Evolutionary conservation across 805 yeast species (phyloP), one percentile per base, ranked within the genome.

Genomic region (Candida piceae): DNA sequence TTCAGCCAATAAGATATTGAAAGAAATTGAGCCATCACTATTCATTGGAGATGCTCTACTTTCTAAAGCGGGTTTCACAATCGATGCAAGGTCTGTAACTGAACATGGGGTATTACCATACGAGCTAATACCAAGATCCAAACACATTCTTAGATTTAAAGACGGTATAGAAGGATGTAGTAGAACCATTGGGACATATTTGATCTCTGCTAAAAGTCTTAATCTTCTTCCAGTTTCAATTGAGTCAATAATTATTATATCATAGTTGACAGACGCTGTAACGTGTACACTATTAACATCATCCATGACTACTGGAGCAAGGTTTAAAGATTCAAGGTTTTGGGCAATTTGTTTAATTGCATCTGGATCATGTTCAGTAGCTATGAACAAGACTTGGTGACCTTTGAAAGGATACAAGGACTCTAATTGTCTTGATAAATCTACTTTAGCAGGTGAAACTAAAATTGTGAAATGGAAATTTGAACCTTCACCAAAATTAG

Each of bases 81-180:
- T 84, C 33, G 87, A 81, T 3, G 93, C 94, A 46, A 86, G 67
- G 52, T 87, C 95, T 34, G 81, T 75, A 9, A 80, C 74, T 0
- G 89, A 76, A 55, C 95, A 85, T 16, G 95, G 95, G 1, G 93
- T 83, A 56, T 84, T 86, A 31, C 95, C 95, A 55, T 84, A 85
- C 0, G 93, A 81, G 9, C 90, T 81, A 38, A 86, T 86, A 50
- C 95, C 95, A 44, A 86, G 66, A 55, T 87, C 95, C 27, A 86
- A 69, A 58, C 95, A 87, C 30, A 80, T 71, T 59, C 85, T 76
- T 79, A 86, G 80, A 51, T 82, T 84, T 50, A 85, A 73, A 32
- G 78, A 78, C 3, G 93, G 87, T 27, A 82, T 74, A 35, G 82
- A 76, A 29, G 84, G 87, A 48, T 80, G 86, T 45, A 86, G 64